Evolutionary conservation across 2,329 filamentous ascomycete genomes (phyloP).

Genomic region (Trematosphaeria pertusa): DNA sequence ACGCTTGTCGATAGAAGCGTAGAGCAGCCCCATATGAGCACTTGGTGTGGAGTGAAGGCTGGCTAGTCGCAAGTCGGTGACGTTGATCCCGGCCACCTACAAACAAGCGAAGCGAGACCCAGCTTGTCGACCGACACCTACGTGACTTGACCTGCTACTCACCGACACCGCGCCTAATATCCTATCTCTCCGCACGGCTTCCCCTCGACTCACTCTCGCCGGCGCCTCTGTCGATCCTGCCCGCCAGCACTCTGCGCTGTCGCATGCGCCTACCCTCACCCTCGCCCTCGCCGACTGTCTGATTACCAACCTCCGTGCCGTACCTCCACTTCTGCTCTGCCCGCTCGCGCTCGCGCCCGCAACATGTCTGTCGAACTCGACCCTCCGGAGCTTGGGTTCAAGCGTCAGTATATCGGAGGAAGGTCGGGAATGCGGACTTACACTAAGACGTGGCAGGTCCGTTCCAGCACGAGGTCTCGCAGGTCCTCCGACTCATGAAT

Average conservation of each 20-base stretch:
- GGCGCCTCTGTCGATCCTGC: conserved; percentile 11
- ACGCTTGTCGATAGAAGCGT: no score
- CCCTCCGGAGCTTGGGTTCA: conserved; percentile 90
- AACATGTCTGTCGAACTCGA: conserved; percentile 95
- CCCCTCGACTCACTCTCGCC: neutral
- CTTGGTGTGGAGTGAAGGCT: neutral
- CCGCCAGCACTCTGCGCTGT: conserved; percentile 12
- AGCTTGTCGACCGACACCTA: neutral
- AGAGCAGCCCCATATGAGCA: neutral
- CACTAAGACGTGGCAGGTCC: conserved; percentile 56
- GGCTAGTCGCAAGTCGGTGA: neutral
- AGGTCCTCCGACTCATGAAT: conserved; percentile 66
- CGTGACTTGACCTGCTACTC: neutral
- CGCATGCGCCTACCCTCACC: conserved; percentile 21
- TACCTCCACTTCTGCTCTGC: no score
- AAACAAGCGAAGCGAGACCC: no score
- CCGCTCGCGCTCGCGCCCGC: conserved; percentile 28
- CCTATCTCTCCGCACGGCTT: neutral
- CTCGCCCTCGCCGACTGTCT: conserved; percentile 8
- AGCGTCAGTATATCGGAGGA: conserved; percentile 66
- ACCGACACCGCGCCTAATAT: conserved; percentile 1
- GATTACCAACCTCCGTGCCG: conserved; percentile 42
- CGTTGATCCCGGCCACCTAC: neutral
- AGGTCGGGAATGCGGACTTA: conserved; percentile 2
- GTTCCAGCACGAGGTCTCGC: conserved; percentile 69